phyloP scores from a whole-genome alignment of 75 land plant species.

The Cryptomeria japonica region DNA sequence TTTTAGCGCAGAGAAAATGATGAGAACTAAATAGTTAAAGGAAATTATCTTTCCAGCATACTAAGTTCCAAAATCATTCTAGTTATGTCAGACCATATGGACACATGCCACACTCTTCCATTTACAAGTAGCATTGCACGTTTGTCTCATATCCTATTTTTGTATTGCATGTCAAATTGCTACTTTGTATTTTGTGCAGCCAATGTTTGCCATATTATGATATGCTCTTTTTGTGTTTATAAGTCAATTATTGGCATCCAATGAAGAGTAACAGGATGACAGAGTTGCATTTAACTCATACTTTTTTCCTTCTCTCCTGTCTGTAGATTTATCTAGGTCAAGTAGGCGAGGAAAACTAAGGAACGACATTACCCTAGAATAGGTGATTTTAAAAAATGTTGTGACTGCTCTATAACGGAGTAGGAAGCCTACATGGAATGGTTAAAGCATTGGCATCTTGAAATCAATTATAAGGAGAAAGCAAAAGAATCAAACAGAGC shows the following conservation, averaged over 20 bases:
- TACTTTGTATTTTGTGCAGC: neutral
- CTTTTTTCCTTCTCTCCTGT: neutral
- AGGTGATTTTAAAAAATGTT: neutral
- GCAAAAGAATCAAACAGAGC: neutral
- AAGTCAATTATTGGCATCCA: neutral
- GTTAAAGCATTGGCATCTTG: neutral
- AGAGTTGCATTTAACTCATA: neutral
- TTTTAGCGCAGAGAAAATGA: neutral
- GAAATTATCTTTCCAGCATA: neutral
- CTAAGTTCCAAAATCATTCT: neutral
- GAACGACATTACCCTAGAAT: neutral
- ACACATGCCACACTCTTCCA: neutral
- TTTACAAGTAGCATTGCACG: neutral
- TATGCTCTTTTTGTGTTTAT: neutral
- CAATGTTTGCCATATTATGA: neutral
- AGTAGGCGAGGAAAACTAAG: neutral
- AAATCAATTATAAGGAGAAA: neutral
- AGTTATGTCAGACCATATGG: neutral
- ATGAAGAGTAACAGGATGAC: neutral
- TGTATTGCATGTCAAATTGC: neutral
- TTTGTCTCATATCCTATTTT: neutral
- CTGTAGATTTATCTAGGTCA: neutral
- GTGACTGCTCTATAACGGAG: neutral
- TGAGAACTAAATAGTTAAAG: neutral
- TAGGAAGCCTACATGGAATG: neutral